These are phyloP conservation scores for Didymosphaeria variabile DNA, from an alignment of 2,329 filamentous ascomycete genomes.

Conservation along the genomic window DNA sequence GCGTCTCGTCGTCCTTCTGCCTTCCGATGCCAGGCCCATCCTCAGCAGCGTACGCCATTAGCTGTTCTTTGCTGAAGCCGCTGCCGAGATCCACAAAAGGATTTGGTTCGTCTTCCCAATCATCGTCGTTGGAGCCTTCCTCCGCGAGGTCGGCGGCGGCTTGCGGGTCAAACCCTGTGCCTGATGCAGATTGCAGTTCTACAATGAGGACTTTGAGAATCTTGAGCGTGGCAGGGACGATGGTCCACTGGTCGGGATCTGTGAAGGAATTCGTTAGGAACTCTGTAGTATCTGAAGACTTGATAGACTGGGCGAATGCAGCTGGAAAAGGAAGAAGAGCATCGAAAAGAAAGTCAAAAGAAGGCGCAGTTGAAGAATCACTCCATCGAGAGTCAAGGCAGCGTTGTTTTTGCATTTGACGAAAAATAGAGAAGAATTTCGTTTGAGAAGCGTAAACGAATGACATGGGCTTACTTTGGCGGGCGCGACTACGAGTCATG, in stretches of 20 bases:
- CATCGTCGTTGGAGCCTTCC: constrained; percentile 69
- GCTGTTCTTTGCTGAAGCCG: constrained; percentile 65
- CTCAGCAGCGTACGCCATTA: constrained; percentile 77
- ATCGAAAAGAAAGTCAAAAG: not conserved
- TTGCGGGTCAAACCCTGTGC: constrained; percentile 65
- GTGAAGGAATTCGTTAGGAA: constrained; percentile 24
- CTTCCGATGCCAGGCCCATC: constrained; percentile 61
- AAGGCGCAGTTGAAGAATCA: not conserved
- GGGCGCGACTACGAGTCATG: constrained; percentile 91
- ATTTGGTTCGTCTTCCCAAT: constrained; percentile 86
- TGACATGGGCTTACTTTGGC: constrained; percentile 68
- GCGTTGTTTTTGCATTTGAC: not conserved
- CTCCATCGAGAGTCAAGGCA: not conserved
- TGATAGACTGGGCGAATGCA: constrained; percentile 5
- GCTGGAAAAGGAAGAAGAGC: constrained; percentile 2
- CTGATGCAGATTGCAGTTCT: constrained; percentile 84
- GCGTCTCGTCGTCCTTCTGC: constrained; percentile 88
- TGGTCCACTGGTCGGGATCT: constrained; percentile 90
- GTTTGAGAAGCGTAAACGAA: not conserved
- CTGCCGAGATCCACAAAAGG: constrained; percentile 75
- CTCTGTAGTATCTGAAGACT: not conserved
- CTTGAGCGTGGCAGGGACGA: constrained; percentile 88
- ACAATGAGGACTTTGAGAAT: constrained; percentile 96
- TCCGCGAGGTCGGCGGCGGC: constrained; percentile 70
- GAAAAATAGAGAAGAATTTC: constrained; percentile 2